phyloP scores from a whole-genome alignment of 495 filamentous ascomycete genomes.

The Daldinia caldariorum region DNA sequence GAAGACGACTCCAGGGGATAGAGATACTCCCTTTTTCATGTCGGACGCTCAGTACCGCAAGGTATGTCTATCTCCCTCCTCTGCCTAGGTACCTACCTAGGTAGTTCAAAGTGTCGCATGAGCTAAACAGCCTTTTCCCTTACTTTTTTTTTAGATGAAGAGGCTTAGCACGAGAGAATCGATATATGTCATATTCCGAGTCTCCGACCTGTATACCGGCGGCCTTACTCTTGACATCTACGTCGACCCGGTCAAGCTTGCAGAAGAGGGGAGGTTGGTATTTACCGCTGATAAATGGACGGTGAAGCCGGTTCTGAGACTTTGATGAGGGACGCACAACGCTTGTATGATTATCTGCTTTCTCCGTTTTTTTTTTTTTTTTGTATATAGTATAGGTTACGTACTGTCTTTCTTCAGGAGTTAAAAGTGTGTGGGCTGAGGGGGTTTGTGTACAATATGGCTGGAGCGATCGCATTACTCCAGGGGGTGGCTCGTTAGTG shows the following conservation, averaged over 20 bases:
- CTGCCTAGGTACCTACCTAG: too few relatives aligned
- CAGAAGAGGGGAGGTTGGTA: slow-evolving; percentile 34
- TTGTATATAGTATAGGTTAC: neutral
- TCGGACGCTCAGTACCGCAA: slow-evolving; percentile 52
- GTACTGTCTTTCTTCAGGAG: neutral
- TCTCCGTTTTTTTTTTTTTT: too few relatives aligned
- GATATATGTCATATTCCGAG: slow-evolving; percentile 57
- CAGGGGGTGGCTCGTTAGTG: neutral
- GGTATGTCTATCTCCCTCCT: slow-evolving; percentile 41
- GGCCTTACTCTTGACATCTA: slow-evolving; percentile 51
- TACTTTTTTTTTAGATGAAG: slow-evolving; percentile 34
- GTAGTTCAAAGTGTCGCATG: neutral
- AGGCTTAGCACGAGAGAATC: slow-evolving; percentile 8
- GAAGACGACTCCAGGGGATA: slow-evolving; percentile 56
- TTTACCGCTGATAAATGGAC: slow-evolving; percentile 50
- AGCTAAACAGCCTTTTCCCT: neutral
- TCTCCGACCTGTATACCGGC: slow-evolving; percentile 50
- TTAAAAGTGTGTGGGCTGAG: neutral
- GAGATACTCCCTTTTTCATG: slow-evolving; percentile 55
- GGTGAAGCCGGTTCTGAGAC: slow-evolving; percentile 25
- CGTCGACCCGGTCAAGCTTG: slow-evolving; percentile 47
- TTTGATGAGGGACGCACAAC: neutral
- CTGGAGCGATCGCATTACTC: neutral
- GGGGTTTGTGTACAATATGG: neutral
- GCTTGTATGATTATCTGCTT: too few relatives aligned